These are phyloP conservation scores for Alternaria infectoria DNA, from an alignment of 2,329 filamentous ascomycete genomes.

Conservation along the genomic window DNA sequence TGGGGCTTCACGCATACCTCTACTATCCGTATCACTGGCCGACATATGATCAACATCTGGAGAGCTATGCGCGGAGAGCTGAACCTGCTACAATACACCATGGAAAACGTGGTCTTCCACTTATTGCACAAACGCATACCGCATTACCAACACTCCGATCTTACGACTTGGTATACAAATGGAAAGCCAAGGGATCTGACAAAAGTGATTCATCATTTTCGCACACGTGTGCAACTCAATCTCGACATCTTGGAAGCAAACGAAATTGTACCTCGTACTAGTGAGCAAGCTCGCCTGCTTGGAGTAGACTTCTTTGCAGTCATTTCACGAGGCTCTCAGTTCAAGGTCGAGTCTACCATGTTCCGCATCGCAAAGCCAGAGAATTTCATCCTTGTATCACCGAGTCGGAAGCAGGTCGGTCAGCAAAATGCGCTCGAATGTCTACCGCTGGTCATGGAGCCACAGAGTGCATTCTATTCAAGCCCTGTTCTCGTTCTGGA, in stretches of 20 bases:
- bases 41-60: constrained; percentile 98
- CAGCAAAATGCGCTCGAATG: constrained; percentile 94
- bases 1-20: constrained; percentile 97
- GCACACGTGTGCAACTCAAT: constrained; percentile 76
- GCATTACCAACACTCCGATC: constrained; percentile 78
- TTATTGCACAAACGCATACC: constrained; percentile 85
- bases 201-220: constrained; percentile 80
- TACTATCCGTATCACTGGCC: constrained; percentile 87
- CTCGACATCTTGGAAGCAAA: constrained; percentile 91
- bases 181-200: constrained; percentile 70
- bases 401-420: constrained; percentile 89
- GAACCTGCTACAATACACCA: constrained; percentile 89
- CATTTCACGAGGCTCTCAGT: constrained; percentile 92
- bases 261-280: constrained; percentile 85
- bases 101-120: constrained; percentile 96
- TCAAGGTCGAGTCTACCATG: constrained; percentile 99
- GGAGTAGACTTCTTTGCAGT: constrained; percentile 98
- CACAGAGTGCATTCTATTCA: constrained; percentile 90
- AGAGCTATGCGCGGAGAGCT: constrained; percentile 93
- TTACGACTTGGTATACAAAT: constrained; percentile 83
- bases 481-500: constrained; percentile 90
- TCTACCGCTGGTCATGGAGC: constrained; percentile 95
- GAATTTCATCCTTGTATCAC: constrained; percentile 88
- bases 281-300: constrained; percentile 89
- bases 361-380: constrained; percentile 98